Conservation (phyloP, 1,284 basidiomycete genomes). For the Leccinum colubrinum region DNA sequence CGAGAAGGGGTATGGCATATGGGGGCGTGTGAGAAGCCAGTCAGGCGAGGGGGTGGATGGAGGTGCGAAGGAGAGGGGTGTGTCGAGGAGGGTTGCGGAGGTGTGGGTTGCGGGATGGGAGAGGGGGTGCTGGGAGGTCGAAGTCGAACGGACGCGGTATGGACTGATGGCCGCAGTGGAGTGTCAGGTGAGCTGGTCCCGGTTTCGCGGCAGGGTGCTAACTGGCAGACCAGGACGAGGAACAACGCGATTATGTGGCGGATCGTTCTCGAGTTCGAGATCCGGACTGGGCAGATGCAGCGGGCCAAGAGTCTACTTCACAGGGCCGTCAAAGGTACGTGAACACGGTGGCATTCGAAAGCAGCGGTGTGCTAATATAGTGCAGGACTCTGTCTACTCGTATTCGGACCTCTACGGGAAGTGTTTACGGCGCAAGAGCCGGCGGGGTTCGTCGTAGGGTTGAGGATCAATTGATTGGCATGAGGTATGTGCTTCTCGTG, state of each 20-base stretch:
- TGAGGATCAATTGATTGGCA: no score
- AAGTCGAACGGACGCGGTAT: conserved; percentile 67
- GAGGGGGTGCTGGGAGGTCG: conserved; percentile 61
- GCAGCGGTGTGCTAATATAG: conserved; percentile 10
- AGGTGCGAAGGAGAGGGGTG: conserved; percentile 47
- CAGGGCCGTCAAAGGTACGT: conserved; percentile 79
- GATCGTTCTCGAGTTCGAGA: conserved; percentile 82
- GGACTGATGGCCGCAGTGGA: conserved; percentile 60
- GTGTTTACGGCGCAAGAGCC: conserved; percentile 72
- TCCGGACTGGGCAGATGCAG: conserved; percentile 55
- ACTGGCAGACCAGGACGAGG: conserved; percentile 51
- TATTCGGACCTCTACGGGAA: conserved; percentile 73
- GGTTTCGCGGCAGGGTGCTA: conserved; percentile 36
- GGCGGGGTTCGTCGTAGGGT: conserved; percentile 46
- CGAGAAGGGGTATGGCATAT: conserved; percentile 72
- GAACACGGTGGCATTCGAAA: conserved; percentile 7
- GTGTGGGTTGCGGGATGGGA: conserved; percentile 82
- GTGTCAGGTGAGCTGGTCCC: conserved; percentile 52
- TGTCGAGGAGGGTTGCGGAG: conserved; percentile 60
- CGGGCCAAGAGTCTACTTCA: conserved; percentile 79
- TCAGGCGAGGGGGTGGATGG: conserved; percentile 43
- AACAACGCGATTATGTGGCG: conserved; percentile 75
- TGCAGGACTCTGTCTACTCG: conserved; percentile 82
- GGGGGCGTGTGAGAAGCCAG: conserved; percentile 62
- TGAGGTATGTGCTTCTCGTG: no score